Evolutionary conservation across 805 yeast species (phyloP).

Genomic region (Metschnikowia peoriensis): DNA sequence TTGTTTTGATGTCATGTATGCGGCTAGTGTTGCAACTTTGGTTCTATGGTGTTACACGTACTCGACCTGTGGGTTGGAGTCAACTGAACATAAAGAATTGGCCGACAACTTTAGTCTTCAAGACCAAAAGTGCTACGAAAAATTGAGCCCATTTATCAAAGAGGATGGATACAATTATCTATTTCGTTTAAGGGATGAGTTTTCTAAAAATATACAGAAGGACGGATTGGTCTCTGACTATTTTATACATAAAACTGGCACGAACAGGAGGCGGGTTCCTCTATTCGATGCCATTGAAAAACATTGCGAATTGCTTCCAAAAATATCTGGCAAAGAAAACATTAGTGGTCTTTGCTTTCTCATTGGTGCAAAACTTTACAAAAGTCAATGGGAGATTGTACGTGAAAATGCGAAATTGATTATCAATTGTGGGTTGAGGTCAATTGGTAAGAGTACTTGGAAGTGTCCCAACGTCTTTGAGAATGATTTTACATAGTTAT

Average conservation of each 20-base stretch:
- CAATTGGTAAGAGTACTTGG: constrained; percentile 37
- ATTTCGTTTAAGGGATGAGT: constrained; percentile 34
- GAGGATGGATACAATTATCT: constrained; percentile 41
- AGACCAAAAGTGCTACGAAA: constrained; percentile 21
- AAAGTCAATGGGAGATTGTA: constrained; percentile 42
- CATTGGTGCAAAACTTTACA: constrained; percentile 35
- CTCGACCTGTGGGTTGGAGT: constrained; percentile 33
- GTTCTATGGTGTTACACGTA: constrained; percentile 42
- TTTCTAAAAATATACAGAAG: constrained; percentile 10
- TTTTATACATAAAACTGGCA: constrained; percentile 10
- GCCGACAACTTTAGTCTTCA: constrained; percentile 11
- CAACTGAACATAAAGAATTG: constrained; percentile 20
- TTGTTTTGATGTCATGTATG: constrained; percentile 36
- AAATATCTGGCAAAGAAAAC: constrained; percentile 35
- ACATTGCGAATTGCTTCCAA: constrained; percentile 33
- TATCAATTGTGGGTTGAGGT: constrained; percentile 40
- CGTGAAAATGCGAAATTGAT: constrained; percentile 43
- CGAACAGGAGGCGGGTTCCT: constrained; percentile 9
- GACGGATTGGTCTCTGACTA: constrained; percentile 8
- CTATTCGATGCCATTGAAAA: constrained; percentile 32
- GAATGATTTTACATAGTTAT: constrained; percentile 1
- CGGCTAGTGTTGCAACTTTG: constrained; percentile 36
- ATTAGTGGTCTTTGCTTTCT: constrained; percentile 43
- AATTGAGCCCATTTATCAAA: constrained; percentile 23
- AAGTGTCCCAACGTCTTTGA: constrained; percentile 37